Conservation (phyloP, 1,139 yeast species). For the Sugiyamaella novakii region DNA sequence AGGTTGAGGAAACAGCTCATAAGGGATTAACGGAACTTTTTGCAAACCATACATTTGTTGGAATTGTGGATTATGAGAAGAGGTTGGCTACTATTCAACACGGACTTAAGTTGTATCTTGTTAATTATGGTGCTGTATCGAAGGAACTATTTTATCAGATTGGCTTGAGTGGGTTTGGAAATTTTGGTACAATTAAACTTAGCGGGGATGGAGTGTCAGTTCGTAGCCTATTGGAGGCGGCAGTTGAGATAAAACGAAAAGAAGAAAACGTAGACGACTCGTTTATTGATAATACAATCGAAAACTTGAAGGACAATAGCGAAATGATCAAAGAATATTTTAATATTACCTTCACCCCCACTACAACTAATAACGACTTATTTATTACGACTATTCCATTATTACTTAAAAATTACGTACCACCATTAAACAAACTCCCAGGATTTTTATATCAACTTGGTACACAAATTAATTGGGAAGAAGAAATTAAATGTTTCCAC, state of each 20-base stretch:
- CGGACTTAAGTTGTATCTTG: conserved; percentile 71
- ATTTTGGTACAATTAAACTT: conserved; percentile 65
- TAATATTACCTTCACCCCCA: conserved; percentile 48
- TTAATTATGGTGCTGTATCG: conserved; percentile 73
- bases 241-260: neutral
- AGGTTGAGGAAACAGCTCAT: conserved; percentile 53
- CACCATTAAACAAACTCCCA: conserved; percentile 66
- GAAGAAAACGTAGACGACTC: neutral
- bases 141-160: conserved; percentile 78
- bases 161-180: conserved; percentile 74
- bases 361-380: conserved; percentile 16
- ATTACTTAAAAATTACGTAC: conserved; percentile 62
- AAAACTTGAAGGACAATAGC: conserved; percentile 32
- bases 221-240: neutral
- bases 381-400: conserved; percentile 58
- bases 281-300: conserved; percentile 17
- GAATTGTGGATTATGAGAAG: conserved; percentile 71
- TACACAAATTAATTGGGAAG: conserved; percentile 58
- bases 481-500: conserved; percentile 67
- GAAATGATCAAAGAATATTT: conserved; percentile 87
- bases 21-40: conserved; percentile 64
- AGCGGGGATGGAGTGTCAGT: neutral
- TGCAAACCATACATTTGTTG: conserved; percentile 73
- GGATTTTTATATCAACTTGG: conserved; percentile 66
- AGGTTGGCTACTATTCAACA: conserved; percentile 81